Evolutionary conservation across 148 eudicot species (phyloP), one percentile per base, ranked within the genome.

Genomic region (Vaccinium darrowii): DNA sequence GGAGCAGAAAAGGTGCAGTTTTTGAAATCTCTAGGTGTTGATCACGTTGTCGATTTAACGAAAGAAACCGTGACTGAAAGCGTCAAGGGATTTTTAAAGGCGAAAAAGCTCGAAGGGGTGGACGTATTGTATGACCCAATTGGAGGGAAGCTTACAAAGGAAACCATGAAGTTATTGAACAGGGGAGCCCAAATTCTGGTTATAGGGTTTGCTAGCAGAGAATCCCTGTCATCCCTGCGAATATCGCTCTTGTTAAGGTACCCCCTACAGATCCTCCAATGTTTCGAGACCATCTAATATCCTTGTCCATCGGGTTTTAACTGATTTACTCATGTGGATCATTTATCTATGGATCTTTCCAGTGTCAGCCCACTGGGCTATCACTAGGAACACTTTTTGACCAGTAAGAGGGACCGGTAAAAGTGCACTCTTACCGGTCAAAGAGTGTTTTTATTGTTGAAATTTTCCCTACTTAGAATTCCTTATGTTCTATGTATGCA

Each of bases 111-210:
- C 79, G 94, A 88, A 89, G 99, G 99, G 76, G 96, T 97, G 73
- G 99, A 97, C 87, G 96, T 97, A 65, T 88, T 97, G 88, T 95
- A 97, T 85, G 99, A 97, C 92, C 99, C 99, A 54, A 98, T 97
- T 84, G 99, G 99, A 82, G 99, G 99, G 47, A 94, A 93, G 89
- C 95, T 95, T 82, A 92, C 95, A 10, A 95, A 97, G 87, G 99
- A 92, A 79, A 75, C 93, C 72, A 33, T 97, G 90, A 97, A 88
- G 90, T 85, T 97, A 72, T 89, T 97, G 84, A 97, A 91, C 78
- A 95, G 99, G 99, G 99, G 99, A 16, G 99, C 99, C 80, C 91
- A 91, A 85, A 97, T 97, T 86, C 85, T 95, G 90, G 91, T 97
- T 75, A 95, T 97, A 43, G 99, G 99, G 63, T 97, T 97, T 89